phyloP scores from a whole-genome alignment of 768 basidiomycete genomes.

The Jaapia argillacea region DNA sequence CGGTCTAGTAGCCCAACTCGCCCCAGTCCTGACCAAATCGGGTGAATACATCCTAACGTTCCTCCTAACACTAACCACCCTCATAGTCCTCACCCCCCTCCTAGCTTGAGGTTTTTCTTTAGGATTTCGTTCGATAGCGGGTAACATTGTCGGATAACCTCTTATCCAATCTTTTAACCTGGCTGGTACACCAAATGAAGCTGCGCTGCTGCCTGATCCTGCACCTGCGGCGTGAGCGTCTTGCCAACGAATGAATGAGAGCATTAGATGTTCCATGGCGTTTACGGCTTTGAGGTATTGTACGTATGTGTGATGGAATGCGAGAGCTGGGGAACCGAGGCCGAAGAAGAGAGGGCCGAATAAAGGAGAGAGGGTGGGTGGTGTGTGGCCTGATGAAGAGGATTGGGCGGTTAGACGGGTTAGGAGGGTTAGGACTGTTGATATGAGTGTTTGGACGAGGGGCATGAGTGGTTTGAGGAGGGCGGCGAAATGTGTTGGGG shows the following conservation, averaged over 20 bases:
- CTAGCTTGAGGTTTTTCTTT: conserved; percentile 51
- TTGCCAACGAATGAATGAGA: conserved; percentile 82
- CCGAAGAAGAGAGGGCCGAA: conserved; percentile 90
- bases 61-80: conserved; percentile 66
- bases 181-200: conserved; percentile 63
- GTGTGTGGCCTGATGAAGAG: conserved; percentile 80
- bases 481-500: conserved; percentile 59
- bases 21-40: conserved; percentile 66
- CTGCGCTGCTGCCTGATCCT: conserved; percentile 37
- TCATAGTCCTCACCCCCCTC: conserved; percentile 66
- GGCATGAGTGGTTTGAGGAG: conserved; percentile 49
- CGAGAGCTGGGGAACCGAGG: conserved; percentile 40
- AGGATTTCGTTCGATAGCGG: conserved; percentile 31
- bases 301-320: conserved; percentile 49
- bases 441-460: conserved; percentile 47
- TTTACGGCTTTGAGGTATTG: conserved; percentile 74
- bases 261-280: conserved; percentile 89
- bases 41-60: conserved; percentile 83
- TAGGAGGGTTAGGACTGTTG: conserved; percentile 71
- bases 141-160: conserved; percentile 77
- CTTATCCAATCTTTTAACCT: conserved; percentile 89
- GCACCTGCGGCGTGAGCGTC: conserved; percentile 17
- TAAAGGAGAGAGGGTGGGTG: conserved; percentile 79
- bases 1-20: conserved; percentile 34
- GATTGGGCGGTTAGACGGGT: conserved; percentile 78